phyloP scores from a whole-genome alignment of 805 yeast species.

The Debaryomyces maramus region DNA sequence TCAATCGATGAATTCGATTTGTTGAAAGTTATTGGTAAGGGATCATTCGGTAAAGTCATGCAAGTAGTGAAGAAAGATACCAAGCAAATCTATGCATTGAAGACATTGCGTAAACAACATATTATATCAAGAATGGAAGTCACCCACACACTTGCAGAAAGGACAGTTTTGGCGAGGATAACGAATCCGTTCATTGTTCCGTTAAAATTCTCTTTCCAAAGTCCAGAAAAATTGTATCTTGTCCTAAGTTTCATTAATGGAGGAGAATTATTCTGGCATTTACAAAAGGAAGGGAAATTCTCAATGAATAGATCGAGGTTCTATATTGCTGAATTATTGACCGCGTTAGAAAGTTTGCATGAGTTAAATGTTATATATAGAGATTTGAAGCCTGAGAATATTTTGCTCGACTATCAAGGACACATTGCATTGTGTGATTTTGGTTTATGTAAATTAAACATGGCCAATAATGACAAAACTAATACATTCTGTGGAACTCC shows the following conservation, averaged over 20 bases:
- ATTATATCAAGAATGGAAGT: constrained; percentile 94
- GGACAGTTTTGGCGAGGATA: constrained; percentile 91
- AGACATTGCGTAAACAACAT: constrained; percentile 90
- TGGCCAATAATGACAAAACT: constrained; percentile 84
- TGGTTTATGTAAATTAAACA: constrained; percentile 92
- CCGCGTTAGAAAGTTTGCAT: constrained; percentile 91
- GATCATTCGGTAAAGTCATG: constrained; percentile 98
- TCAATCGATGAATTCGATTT: constrained; percentile 90
- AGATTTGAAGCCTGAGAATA: constrained; percentile 95
- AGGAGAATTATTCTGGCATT: constrained; percentile 92
- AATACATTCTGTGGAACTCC: constrained; percentile 98
- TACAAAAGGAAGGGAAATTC: constrained; percentile 88
- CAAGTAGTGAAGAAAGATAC: constrained; percentile 97
- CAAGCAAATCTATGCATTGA: constrained; percentile 88
- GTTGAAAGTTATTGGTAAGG: constrained; percentile 94
- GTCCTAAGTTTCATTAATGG: constrained; percentile 94
- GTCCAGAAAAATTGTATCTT: constrained; percentile 90
- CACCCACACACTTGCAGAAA: constrained; percentile 92
- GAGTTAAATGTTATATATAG: constrained; percentile 90
- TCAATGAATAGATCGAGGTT: constrained; percentile 86
- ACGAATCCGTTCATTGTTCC: constrained; percentile 96
- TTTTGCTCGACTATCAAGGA: constrained; percentile 91
- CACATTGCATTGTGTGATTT: constrained; percentile 97
- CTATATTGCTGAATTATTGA: constrained; percentile 89
- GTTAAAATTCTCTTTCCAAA: constrained; percentile 90